Base-by-base conservation (phyloP, 306 rosid genomes). In the Oxytropis ochrocephala region DNA sequence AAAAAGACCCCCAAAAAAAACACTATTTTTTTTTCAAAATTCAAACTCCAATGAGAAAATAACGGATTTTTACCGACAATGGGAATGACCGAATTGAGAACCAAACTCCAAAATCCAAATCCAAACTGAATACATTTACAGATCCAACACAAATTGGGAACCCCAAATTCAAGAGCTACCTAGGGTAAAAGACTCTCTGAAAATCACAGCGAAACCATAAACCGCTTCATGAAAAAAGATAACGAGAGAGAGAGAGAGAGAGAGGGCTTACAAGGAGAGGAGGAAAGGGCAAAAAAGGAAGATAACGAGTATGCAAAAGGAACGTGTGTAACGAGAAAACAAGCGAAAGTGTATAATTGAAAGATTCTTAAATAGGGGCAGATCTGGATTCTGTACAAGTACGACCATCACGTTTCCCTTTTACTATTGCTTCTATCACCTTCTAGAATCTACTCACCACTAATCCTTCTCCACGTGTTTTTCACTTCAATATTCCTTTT, bases 381-480 rank as follows among this genome's bases (percentile, higher is more conserved):
- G 79, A 61, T 77, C 56, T 10, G 27, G 62, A 68, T 67, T 69
- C 56, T 52, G 79, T 70, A 62, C 58, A 16, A 42, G 79, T 70
- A 62, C 58, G 19, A 42, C 72, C 41, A 9, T 76, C 62, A 10
- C 69, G 6, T 14, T 6, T 41, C n/a, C 1, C 8, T 61, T 46
- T 70, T 63, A 67, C 47, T 13, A 10, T 19, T 24, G 50, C 52
- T 27, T 67, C 88, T n/a, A 52, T 9, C 72, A 27, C 88, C 59
- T 83, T 91, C 90, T 78, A 84, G 96, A 91, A 82, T 64, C 67
- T 84, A 64, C 91, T 1, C 2, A 6, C 81, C 89, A 67, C 7
- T 60, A 4, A 1, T 3, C 33, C 0, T 2, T 5, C 29, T 55
- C 64, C 82, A 54, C 85, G 83, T 57, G 76, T 61, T 53, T 35